Conservation (phyloP, 306 rosid genomes). For the Benincasa hispida region DNA sequence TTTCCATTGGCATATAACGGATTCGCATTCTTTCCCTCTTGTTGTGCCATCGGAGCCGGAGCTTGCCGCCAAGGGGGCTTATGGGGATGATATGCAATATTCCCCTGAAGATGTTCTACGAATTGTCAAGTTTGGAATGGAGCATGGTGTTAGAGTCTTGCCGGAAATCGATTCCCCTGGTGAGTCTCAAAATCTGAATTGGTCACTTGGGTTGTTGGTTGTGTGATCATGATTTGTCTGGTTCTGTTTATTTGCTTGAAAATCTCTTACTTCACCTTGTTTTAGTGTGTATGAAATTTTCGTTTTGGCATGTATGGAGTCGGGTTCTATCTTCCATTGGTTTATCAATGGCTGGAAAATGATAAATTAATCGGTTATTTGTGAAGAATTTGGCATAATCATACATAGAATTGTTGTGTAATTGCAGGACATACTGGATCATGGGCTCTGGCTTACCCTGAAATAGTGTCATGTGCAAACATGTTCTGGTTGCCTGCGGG, state of each 20-base stretch:
- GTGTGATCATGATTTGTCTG: not conserved
- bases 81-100: conserved; percentile 53
- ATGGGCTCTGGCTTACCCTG: conserved; percentile 79
- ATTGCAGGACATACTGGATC: conserved; percentile 79
- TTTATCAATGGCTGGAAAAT: not conserved
- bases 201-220: not conserved
- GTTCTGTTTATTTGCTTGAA: not conserved
- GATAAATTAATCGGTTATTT: not conserved
- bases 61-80: conserved; percentile 62
- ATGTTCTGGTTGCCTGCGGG: conserved; percentile 79
- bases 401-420: not conserved
- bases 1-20: conserved; percentile 84
- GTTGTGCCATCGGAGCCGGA: conserved; percentile 60
- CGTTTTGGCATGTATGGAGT: not conserved
- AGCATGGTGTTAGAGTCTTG: conserved; percentile 65
- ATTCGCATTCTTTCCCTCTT: conserved; percentile 74
- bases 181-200: conserved; percentile 12
- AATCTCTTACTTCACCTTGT: not conserved
- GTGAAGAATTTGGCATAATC: not conserved
- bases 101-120: conserved; percentile 37
- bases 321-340: not conserved
- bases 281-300: not conserved
- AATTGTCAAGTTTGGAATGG: conserved; percentile 55
- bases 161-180: conserved; percentile 91
- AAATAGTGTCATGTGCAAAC: conserved; percentile 74